Percentiles rank a stretch among this genome's conserved stretches.
Evolutionary conservation across 176 grass and related monocot genomes (phyloP).

Genomic region (Bothriochloa decipiens): DNA sequence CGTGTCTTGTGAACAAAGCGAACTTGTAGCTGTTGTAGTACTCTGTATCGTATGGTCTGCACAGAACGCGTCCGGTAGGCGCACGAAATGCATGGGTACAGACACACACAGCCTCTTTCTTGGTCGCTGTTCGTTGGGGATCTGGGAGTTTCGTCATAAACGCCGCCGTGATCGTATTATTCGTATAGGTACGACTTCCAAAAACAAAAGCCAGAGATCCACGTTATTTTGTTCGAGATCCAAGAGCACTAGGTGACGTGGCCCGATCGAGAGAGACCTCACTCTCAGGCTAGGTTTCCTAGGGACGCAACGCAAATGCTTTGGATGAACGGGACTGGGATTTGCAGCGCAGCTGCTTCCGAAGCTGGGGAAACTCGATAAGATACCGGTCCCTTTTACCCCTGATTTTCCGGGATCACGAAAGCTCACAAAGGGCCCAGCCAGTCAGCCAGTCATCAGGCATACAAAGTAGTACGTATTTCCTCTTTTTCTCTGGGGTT

Average conservation of each 20-base stretch:
- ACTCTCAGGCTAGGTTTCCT: neutral
- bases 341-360: neutral
- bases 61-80: neutral
- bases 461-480: too few species aligned
- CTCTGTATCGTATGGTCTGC: neutral
- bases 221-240: neutral
- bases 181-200: neutral
- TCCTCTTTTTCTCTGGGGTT: neutral
- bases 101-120: neutral
- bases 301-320: neutral
- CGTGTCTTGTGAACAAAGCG: neutral
- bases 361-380: neutral
- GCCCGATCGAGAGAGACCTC: neutral
- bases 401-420: neutral
- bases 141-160: neutral
- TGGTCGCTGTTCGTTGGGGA: constrained; percentile 11
- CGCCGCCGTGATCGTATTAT: neutral
- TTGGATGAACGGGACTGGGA: neutral
- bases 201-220: neutral
- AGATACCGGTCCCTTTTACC: neutral
- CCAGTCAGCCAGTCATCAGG: neutral
- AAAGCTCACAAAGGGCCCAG: neutral
- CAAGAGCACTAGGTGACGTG: neutral
- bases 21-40: neutral
- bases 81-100: constrained; percentile 8